phyloP scores from a whole-genome alignment of 148 eudicot species.

The Drosera capensis region DNA sequence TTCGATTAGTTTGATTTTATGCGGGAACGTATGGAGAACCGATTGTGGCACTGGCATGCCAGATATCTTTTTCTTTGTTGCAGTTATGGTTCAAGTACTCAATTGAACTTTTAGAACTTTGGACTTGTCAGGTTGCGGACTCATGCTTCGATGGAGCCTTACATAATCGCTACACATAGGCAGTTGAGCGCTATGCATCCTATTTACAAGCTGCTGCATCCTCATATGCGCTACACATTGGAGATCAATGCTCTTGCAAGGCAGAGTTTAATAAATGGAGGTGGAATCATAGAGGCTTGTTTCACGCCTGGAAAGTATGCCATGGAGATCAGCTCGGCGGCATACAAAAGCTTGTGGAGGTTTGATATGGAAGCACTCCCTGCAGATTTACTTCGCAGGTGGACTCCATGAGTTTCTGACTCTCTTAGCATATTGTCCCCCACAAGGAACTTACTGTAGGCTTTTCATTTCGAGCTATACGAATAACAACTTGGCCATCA shows the following conservation, averaged over 20 bases:
- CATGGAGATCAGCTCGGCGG: constrained; percentile 87
- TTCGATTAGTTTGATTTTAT: neutral
- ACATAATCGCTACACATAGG: constrained; percentile 86
- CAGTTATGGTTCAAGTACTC: too few relatives aligned
- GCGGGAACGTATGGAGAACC: too few relatives aligned
- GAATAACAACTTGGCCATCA: neutral
- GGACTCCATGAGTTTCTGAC: neutral
- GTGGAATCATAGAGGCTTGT: constrained; percentile 67
- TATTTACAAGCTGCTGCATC: constrained; percentile 67
- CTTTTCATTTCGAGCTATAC: neutral
- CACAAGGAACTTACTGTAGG: too few relatives aligned
- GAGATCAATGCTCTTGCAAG: constrained; percentile 94
- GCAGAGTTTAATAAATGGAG: constrained; percentile 71
- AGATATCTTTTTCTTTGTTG: too few relatives aligned
- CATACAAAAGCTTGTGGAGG: constrained; percentile 72
- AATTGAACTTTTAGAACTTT: too few relatives aligned
- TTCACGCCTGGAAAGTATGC: constrained; percentile 75
- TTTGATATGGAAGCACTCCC: constrained; percentile 90
- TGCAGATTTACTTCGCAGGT: constrained; percentile 86
- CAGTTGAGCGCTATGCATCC: constrained; percentile 95
- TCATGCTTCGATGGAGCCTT: constrained; percentile 83
- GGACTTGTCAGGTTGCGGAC: constrained; percentile 59
- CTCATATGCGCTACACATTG: constrained; percentile 83
- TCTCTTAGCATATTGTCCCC: neutral
- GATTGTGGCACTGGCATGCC: too few relatives aligned